Evolutionary conservation across 2,329 filamentous ascomycete species (phyloP).

Genomic region (Conoideocrella luteorostrata): DNA sequence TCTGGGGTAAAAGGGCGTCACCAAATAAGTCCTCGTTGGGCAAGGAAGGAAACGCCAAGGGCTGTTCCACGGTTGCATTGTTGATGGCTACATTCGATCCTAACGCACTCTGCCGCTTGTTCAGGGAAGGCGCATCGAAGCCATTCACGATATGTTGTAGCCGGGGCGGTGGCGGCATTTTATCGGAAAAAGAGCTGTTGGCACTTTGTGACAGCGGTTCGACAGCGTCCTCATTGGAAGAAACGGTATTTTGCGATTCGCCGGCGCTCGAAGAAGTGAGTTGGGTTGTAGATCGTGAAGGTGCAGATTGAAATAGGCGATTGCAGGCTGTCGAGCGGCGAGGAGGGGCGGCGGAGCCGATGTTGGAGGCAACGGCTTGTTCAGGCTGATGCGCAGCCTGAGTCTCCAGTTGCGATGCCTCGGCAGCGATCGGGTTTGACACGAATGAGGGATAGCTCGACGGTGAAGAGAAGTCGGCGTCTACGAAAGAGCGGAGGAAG

Average conservation of each 20-base stretch:
- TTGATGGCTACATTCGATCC: slow-evolving; percentile 1
- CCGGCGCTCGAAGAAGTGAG: slow-evolving; percentile 12
- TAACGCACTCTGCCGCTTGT: slow-evolving; percentile 22
- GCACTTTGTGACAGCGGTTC: slow-evolving; percentile 19
- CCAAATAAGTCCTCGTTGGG: slow-evolving; percentile 23
- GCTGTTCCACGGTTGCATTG: not conserved
- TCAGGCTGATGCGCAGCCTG: slow-evolving; percentile 6
- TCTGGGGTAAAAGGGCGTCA: slow-evolving; percentile 11
- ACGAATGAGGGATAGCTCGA: slow-evolving; percentile 27
- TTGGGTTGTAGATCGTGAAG: slow-evolving; percentile 16
- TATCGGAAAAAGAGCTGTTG: slow-evolving; percentile 22
- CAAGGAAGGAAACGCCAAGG: not conserved
- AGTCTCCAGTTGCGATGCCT: slow-evolving; percentile 4
- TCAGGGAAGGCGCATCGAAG: slow-evolving; percentile 9
- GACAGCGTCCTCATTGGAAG: slow-evolving; percentile 23
- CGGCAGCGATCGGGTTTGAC: slow-evolving; percentile 1
- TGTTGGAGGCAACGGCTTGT: slow-evolving; percentile 4
- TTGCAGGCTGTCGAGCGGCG: slow-evolving; percentile 7
- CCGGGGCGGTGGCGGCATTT: slow-evolving; percentile 18
- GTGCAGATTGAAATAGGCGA: slow-evolving; percentile 16
- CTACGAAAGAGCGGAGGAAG: slow-evolving; percentile 19
- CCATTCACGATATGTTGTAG: not conserved
- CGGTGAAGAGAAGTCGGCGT: slow-evolving; percentile 28
- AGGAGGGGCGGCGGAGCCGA: slow-evolving; percentile 10
- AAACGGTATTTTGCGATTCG: slow-evolving; percentile 20